These are phyloP conservation scores for Fusarium oxysporum DNA, from an alignment of 2,329 filamentous ascomycete genomes.

Conservation along the genomic window DNA sequence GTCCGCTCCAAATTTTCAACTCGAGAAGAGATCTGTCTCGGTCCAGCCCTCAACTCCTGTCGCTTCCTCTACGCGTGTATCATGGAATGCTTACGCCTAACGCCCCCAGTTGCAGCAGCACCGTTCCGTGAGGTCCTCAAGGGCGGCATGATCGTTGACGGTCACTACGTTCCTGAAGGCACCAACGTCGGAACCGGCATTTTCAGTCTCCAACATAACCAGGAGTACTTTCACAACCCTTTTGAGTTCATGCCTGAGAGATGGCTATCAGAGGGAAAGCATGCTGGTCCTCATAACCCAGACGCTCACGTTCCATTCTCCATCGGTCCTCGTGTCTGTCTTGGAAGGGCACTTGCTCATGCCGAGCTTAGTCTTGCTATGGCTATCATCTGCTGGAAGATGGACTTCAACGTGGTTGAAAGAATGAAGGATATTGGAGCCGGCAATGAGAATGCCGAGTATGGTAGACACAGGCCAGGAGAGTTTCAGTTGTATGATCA, in stretches of 20 bases:
- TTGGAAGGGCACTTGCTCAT: background rate
- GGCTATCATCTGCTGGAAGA: constrained; percentile 1
- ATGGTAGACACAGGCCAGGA: background rate
- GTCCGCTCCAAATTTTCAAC: background rate
- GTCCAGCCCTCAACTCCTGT: background rate
- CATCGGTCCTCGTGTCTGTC: background rate
- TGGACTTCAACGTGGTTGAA: background rate
- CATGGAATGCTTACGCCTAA: background rate
- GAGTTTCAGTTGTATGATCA: constrained; percentile 2
- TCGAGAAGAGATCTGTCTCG: background rate
- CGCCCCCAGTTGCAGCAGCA: background rate
- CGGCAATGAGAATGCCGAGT: background rate
- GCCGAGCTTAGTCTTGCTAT: background rate
- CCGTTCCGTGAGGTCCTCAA: background rate
- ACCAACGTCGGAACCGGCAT: background rate
- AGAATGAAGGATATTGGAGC: constrained; percentile 5
- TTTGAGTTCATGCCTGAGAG: background rate
- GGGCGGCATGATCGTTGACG: background rate
- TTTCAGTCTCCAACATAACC: background rate
- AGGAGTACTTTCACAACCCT: background rate
- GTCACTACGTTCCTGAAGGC: background rate
- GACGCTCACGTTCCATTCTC: background rate
- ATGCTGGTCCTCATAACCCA: background rate
- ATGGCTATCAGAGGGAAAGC: background rate
- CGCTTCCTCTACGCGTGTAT: constrained; percentile 4